Evolutionary conservation across 2,329 filamentous ascomycete species (phyloP).

Genomic region (Penicillium griseofulvum): DNA sequence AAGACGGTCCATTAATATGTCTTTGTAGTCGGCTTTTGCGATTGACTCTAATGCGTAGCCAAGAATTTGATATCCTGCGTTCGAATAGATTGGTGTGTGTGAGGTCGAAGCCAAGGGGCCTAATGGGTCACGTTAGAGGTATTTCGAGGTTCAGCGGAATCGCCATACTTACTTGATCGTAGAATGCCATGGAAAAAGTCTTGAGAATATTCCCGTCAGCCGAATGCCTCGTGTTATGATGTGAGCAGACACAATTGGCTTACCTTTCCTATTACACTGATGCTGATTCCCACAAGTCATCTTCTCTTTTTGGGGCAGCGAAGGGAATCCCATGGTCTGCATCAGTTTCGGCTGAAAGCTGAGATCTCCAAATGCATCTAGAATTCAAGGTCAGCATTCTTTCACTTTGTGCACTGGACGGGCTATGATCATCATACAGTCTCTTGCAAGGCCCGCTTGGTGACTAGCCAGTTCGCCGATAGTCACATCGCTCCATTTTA

Average conservation of each 20-base stretch:
- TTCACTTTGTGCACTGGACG: not conserved
- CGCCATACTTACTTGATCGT: slow-evolving; percentile 17
- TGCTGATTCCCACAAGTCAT: slow-evolving; percentile 11
- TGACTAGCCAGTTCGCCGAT: slow-evolving; percentile 40
- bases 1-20: slow-evolving; percentile 37
- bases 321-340: slow-evolving; percentile 13
- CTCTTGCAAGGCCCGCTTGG: slow-evolving; percentile 36
- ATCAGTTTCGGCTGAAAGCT: slow-evolving; percentile 4
- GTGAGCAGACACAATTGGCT: not conserved
- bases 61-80: slow-evolving; percentile 37
- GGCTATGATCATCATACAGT: slow-evolving; percentile 29
- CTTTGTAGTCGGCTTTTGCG: slow-evolving; percentile 35
- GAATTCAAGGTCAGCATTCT: not conserved
- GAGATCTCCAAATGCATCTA: slow-evolving; percentile 15
- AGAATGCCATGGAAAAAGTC: slow-evolving; percentile 38
- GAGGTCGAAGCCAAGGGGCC: slow-evolving; percentile 33
- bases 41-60: slow-evolving; percentile 43
- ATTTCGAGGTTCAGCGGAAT: too few relatives aligned
- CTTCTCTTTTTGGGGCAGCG: slow-evolving; percentile 3
- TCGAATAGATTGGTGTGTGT: slow-evolving; percentile 36
- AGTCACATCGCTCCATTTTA: slow-evolving; percentile 29
- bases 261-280: slow-evolving; percentile 13
- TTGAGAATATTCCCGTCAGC: slow-evolving; percentile 11
- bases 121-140: not conserved
- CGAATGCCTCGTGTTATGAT: not conserved